phyloP scores from a whole-genome alignment of 2,329 filamentous ascomycete genomes.

The Diplodia sapinea region DNA sequence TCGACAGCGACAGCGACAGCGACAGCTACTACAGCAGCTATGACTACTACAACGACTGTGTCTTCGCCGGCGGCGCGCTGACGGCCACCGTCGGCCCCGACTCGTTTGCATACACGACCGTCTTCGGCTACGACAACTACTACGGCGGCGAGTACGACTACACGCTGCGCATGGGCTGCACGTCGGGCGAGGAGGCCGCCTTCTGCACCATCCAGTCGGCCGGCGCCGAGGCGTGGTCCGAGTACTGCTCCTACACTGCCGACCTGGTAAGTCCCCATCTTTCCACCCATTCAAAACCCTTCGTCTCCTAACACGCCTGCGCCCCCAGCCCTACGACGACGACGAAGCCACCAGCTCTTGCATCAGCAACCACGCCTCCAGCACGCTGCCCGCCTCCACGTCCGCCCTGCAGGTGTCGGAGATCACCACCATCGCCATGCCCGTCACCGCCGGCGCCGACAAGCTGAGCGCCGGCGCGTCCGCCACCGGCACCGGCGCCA shows the following conservation, averaged over 20 bases:
- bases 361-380: neutral
- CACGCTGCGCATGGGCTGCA: conserved; percentile 15
- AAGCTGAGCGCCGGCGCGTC: conserved; percentile 22
- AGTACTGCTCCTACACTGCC: conserved; percentile 4
- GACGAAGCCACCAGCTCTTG: conserved; percentile 6
- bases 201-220: neutral
- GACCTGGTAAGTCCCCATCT: neutral
- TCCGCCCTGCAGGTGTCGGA: neutral
- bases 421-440: conserved; percentile 8
- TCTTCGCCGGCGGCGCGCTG: conserved; percentile 5
- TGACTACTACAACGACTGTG: neutral
- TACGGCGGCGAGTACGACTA: neutral
- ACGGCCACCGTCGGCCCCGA: conserved; percentile 16
- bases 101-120: conserved; percentile 3
- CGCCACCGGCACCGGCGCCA: neutral
- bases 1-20: neutral
- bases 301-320: neutral
- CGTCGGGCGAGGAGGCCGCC: neutral
- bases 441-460: conserved; percentile 20
- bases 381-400: neutral
- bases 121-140: neutral
- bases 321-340: neutral
- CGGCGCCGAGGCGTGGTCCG: conserved; percentile 11
- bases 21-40: neutral
- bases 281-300: neutral